Evolutionary conservation across 2,329 filamentous ascomycete genomes (phyloP), one percentile per base, ranked within the genome.

Genomic region (Paecilomyces sp.): DNA sequence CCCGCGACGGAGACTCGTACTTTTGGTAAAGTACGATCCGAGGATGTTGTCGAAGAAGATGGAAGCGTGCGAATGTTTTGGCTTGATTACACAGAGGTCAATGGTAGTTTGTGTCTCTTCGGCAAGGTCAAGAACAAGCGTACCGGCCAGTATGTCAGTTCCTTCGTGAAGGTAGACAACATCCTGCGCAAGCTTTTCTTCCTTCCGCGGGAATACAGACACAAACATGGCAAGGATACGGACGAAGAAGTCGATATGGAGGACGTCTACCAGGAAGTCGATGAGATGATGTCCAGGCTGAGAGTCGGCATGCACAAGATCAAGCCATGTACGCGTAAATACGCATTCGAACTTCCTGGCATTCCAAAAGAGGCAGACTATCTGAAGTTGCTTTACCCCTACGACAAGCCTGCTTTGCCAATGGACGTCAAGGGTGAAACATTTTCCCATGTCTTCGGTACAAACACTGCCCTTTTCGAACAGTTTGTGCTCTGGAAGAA

Each of bases 401-500:
- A 99, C 71, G 88, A 89, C 63, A 95, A 93, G 72, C 85, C 88
- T 52, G 80, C 83, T 18, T 74, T 99, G 36, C 83, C 91, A n/a
- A 80, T 84, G 57, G 88, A 89, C 62, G 77, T 84, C 5, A 85
- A 81, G 50, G 94, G 94, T 30, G 87, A 96, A 72, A 97, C 94
- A 0, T 99, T 93, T 71, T 97, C 93, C 1, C 90, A 91, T 65
- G 88, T 96, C 25, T 99, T 99, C 66, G 94, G 95, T 30, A 89
- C 89, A 59, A 96, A 94, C 73, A 99, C 94, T 0, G 87, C 91
- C 1, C 82, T 99, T 0, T 99, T 99, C 67, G 94, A 99, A 76
- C 94, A 99, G 68, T 99, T 99, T 71, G 94, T 99, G 22, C 82
- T 99, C 4, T 97, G 92, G 90, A 97, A 97, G 78, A 96, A 96